Evolutionary conservation across 2,329 filamentous ascomycete genomes (phyloP).

Genomic region (Cryphonectria parasitica): DNA sequence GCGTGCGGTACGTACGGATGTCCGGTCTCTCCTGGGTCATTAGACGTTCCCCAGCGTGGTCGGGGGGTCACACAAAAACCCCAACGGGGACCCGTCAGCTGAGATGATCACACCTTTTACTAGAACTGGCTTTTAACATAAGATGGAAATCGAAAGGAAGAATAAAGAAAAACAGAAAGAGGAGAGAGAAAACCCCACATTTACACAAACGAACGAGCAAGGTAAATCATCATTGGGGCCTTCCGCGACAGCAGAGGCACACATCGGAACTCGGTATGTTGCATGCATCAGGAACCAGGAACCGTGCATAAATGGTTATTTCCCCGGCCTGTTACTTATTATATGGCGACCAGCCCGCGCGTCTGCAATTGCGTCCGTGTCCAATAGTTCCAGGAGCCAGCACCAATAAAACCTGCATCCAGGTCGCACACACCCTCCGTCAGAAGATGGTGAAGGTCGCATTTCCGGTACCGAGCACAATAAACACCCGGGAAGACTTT

Average conservation of each 20-base stretch:
- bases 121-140: background rate
- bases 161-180: no score
- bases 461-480: background rate
- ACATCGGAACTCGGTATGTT: background rate
- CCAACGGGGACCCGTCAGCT: background rate
- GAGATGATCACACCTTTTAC: background rate
- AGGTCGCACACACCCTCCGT: conserved; percentile 6
- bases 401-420: background rate
- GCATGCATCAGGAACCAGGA: background rate
- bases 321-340: background rate
- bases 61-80: background rate
- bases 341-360: background rate
- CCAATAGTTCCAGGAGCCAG: background rate
- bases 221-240: no score
- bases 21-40: background rate
- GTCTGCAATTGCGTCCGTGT: conserved; percentile 2
- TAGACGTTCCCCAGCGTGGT: background rate
- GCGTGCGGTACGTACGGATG: background rate
- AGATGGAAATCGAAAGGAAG: background rate
- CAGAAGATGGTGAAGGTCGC: background rate
- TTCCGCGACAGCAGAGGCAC: background rate
- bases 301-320: background rate
- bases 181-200: background rate
- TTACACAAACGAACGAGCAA: background rate
- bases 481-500: no score